A percentile compares a stretch with the other conserved stretches of the same genome.
Conservation (phyloP, 1,284 basidiomycete genomes). For the Sutorius eximius region DNA sequence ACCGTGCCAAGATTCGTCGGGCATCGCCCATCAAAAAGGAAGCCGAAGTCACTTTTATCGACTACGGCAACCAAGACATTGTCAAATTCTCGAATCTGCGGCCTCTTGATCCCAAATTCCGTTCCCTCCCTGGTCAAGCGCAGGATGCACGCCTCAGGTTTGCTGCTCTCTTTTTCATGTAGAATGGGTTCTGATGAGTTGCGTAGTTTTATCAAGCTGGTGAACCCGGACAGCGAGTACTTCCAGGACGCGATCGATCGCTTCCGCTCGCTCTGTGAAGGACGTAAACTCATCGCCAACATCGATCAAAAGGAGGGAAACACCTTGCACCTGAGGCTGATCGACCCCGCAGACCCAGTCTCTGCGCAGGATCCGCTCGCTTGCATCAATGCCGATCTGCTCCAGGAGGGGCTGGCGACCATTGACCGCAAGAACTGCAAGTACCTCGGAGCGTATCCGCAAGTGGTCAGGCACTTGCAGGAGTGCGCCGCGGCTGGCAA, state of each 20-base stretch:
- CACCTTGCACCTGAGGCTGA: conserved; percentile 81
- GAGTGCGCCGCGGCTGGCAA: conserved; percentile 68
- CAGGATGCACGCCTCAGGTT: conserved; percentile 80
- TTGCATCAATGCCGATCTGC: conserved; percentile 81
- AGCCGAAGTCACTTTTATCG: conserved; percentile 85
- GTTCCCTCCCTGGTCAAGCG: conserved; percentile 79
- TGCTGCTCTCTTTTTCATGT: conserved; percentile 9
- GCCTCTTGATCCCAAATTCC: conserved; percentile 85
- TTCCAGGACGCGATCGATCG: conserved; percentile 80
- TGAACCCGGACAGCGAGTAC: conserved; percentile 80
- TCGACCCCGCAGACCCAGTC: conserved; percentile 77
- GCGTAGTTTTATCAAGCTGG: conserved; percentile 80
- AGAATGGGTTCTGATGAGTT: conserved; percentile 6
- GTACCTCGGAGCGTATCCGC: conserved; percentile 73
- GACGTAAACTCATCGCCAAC: conserved; percentile 87
- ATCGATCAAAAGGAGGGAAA: conserved; percentile 82
- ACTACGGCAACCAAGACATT: conserved; percentile 89
- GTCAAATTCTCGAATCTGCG: conserved; percentile 75
- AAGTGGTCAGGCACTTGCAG: conserved; percentile 66
- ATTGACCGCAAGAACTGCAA: conserved; percentile 77
- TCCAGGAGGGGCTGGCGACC: conserved; percentile 76
- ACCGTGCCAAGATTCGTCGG: conserved; percentile 86
- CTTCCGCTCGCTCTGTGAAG: conserved; percentile 83
- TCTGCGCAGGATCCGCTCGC: conserved; percentile 67
- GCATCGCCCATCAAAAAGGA: conserved; percentile 83